phyloP scores from a whole-genome alignment of 805 yeast species.

The Scheffersomyces lignosus region DNA sequence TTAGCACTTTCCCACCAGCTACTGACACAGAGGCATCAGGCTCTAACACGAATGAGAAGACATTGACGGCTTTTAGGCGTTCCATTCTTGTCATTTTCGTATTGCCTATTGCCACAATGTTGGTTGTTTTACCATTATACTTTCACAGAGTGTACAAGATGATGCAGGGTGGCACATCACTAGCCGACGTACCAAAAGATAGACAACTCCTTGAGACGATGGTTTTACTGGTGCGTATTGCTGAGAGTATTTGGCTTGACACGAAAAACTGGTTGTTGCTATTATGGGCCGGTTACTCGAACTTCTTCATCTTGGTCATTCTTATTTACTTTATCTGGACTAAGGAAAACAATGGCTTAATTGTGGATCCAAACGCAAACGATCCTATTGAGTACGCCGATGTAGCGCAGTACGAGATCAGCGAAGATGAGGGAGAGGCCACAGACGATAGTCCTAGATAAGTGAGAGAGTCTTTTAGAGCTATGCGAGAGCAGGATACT shows the following conservation, averaged over 20 bases:
- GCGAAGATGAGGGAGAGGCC: constrained; percentile 13
- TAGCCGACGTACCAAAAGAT: background rate
- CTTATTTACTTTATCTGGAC: constrained; percentile 29
- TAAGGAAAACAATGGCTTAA: constrained; percentile 28
- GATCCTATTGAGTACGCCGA: constrained; percentile 10
- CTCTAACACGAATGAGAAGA: constrained; percentile 14
- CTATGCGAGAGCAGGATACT: too few relatives aligned
- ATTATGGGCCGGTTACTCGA: constrained; percentile 11
- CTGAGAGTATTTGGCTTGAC: background rate
- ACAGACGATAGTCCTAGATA: too few relatives aligned
- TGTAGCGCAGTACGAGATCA: constrained; percentile 15
- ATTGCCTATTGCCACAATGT: constrained; percentile 17
- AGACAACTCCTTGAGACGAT: background rate
- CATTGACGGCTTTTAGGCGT: constrained; percentile 21
- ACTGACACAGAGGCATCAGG: constrained; percentile 12
- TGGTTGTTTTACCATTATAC: background rate
- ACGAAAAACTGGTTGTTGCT: background rate
- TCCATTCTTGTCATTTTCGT: constrained; percentile 27
- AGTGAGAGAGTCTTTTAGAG: too few relatives aligned
- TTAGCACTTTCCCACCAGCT: constrained; percentile 29
- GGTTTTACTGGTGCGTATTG: background rate
- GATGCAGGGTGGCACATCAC: background rate
- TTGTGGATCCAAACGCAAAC: constrained; percentile 17
- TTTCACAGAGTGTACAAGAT: background rate
- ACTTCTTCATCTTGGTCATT: constrained; percentile 11